These are phyloP conservation scores for Suillus placidus DNA, from an alignment of 768 basidiomycete genomes.

Conservation along the genomic window DNA sequence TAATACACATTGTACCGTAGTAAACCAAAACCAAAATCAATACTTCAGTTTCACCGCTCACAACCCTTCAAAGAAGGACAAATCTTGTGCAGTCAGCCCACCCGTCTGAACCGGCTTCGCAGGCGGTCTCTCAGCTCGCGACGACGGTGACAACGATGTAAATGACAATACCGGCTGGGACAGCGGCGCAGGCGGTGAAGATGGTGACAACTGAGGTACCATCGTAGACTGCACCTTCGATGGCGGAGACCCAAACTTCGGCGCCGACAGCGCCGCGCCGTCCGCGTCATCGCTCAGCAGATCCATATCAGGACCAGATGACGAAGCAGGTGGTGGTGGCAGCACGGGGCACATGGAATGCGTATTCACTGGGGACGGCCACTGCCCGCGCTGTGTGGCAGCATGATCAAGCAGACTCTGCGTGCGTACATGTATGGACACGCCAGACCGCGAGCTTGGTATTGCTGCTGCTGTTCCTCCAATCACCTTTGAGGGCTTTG, in stretches of 20 bases:
- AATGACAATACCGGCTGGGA: constrained; percentile 21
- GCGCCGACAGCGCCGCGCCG: constrained; percentile 13
- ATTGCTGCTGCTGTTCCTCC: constrained; percentile 18
- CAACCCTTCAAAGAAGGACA: constrained; percentile 85
- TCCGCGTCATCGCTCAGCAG: constrained; percentile 1
- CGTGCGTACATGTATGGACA: constrained; percentile 52
- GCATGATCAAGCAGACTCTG: constrained; percentile 59
- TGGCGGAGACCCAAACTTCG: constrained; percentile 12
- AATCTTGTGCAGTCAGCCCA: constrained; percentile 78
- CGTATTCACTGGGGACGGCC: constrained; percentile 37
- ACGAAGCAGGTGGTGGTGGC: constrained; percentile 22
- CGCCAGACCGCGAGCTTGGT: constrained; percentile 11
- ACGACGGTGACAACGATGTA: constrained; percentile 20
- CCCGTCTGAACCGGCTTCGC: constrained; percentile 39
- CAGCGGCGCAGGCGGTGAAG: constrained; percentile 19
- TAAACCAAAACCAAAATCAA: not conserved
- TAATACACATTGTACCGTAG: not conserved
- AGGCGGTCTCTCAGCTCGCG: constrained; percentile 19
- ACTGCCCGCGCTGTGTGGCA: constrained; percentile 47
- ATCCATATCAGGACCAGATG: not conserved
- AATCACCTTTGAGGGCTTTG: constrained; percentile 32
- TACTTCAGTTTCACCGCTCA: constrained; percentile 31
- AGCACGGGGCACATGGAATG: constrained; percentile 25
- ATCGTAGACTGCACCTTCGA: constrained; percentile 14
- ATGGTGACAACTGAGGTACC: constrained; percentile 19